Base-by-base conservation (phyloP, 768 basidiomycete genomes). In the Trametes sanguinea region DNA sequence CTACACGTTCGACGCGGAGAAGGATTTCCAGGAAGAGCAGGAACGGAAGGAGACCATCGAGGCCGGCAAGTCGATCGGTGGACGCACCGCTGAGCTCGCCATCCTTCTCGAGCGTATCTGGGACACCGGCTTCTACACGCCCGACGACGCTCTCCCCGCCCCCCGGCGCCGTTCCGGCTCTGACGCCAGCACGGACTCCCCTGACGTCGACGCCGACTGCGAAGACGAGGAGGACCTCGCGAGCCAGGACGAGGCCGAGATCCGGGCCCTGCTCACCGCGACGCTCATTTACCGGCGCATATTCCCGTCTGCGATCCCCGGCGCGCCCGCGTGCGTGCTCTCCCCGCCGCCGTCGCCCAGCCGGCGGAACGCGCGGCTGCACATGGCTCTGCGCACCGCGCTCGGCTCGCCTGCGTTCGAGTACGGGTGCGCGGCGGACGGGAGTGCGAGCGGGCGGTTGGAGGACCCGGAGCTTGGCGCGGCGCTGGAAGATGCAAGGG, bases 401-500 rank as follows among this genome's bases (percentile, higher is more conserved):
- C 76, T 92, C 42, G 90, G 86, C 27, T 78, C 76, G 40, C 73
- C 71, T 27, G 82, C 80, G 54, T 85, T 85, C 67, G 78, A 78
- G 56, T 61, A 63, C 42, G 67, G 57, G 22, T 22, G 22, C 22
- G 22, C 22, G 22, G 22, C 22, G 22, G 22, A 22, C 22, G 22
- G 22, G 22, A 22, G 22, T 27, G 73, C 66, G 29, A 69, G 69
- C 43, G 77, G 76, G 33, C 67, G 70, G 43, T 65, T 70, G 33
- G 69, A 73, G 68, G 69, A 78, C 57, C 77, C 72, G 57, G 82
- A 78, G 67, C 80, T 82, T 65, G 74, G 69, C 37, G 73, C 56
- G n/a, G 71, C 72, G 30, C 71, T 92, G 55, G 90, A 92, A 71
- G 89, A 92, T 62, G 90, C 89, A 50, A 79, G 86, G 59, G 91